phyloP scores from a whole-genome alignment of 1,284 basidiomycete genomes.

The Ceratobasidium papillatum region DNA sequence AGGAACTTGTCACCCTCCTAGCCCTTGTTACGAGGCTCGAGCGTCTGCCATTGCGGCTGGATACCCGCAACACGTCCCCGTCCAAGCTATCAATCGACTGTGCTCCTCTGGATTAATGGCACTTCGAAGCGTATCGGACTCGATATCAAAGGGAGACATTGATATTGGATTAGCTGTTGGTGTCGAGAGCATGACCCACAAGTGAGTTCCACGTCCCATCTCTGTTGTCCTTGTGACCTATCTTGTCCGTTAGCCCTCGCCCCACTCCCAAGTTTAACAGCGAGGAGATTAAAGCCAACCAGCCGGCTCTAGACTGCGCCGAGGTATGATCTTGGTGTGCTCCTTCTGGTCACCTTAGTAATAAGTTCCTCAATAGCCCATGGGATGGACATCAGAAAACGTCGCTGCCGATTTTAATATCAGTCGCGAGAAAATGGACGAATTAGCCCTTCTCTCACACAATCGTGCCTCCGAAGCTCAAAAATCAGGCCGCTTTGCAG shows the following conservation, averaged over 20 bases:
- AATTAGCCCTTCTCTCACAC: constrained; percentile 84
- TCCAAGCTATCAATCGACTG: constrained; percentile 81
- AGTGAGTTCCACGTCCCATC: constrained; percentile 58
- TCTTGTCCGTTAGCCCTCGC: constrained; percentile 63
- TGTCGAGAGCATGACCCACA: constrained; percentile 84
- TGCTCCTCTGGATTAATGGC: constrained; percentile 90
- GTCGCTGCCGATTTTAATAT: constrained; percentile 79
- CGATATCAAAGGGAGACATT: constrained; percentile 71
- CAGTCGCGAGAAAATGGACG: constrained; percentile 79
- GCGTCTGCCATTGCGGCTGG: constrained; percentile 84
- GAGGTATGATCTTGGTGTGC: too few relatives aligned
- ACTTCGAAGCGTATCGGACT: constrained; percentile 79
- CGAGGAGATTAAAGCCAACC: constrained; percentile 60
- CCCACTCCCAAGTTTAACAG: constrained; percentile 75
- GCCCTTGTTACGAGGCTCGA: constrained; percentile 75
- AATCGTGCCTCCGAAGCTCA: constrained; percentile 75
- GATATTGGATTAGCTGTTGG: constrained; percentile 80
- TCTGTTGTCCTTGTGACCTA: neutral
- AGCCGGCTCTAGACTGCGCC: constrained; percentile 72
- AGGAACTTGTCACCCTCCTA: constrained; percentile 86
- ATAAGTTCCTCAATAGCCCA: constrained; percentile 64
- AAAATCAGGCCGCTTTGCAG: constrained; percentile 70
- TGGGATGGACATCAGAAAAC: constrained; percentile 94
- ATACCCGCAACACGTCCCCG: constrained; percentile 78
- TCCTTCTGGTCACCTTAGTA: too few relatives aligned